Evolutionary conservation across 2,329 filamentous ascomycete species (phyloP).

Genomic region (Basipetospora chlamydospora): DNA sequence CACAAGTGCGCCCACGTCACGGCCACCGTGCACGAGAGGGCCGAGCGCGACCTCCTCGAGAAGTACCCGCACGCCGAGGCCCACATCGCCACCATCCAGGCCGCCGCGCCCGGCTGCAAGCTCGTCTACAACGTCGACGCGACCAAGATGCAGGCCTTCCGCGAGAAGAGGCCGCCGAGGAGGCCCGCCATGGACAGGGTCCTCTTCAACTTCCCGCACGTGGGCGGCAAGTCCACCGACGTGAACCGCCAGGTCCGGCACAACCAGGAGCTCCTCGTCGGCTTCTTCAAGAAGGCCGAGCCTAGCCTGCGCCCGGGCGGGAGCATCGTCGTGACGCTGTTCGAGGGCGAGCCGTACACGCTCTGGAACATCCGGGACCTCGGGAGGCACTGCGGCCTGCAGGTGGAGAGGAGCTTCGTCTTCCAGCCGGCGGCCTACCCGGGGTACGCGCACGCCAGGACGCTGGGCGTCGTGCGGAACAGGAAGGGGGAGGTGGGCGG

Average conservation of each 20-base stretch:
- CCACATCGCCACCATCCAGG: constrained; percentile 38
- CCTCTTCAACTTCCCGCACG: constrained; percentile 94
- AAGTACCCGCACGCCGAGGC: constrained; percentile 62
- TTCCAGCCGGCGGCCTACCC: constrained; percentile 57
- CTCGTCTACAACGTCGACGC: constrained; percentile 55
- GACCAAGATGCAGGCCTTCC: constrained; percentile 40
- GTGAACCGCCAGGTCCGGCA: constrained; percentile 86
- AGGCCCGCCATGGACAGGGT: constrained; percentile 46
- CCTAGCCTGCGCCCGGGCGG: constrained; percentile 32
- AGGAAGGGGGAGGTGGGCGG: constrained; percentile 28
- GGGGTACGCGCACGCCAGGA: constrained; percentile 60
- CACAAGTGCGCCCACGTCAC: constrained; percentile 53
- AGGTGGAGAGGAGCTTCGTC: constrained; percentile 53
- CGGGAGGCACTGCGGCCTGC: constrained; percentile 59
- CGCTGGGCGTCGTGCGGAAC: constrained; percentile 48
- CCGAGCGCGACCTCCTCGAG: constrained; percentile 37
- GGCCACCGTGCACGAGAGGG: constrained; percentile 53
- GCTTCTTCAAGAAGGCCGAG: constrained; percentile 46
- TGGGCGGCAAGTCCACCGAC: constrained; percentile 81
- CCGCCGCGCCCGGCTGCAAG: constrained; percentile 14
- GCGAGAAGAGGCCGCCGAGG: neutral
- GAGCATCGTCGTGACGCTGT: constrained; percentile 68
- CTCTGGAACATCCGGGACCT: constrained; percentile 90
- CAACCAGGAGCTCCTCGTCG: constrained; percentile 68
- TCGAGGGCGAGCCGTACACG: constrained; percentile 88